A percentile compares a stretch with the other conserved stretches of the same genome.
These are phyloP conservation scores for Cucurbita pepo DNA, from an alignment of 306 rosid species.

Conservation along the genomic window DNA sequence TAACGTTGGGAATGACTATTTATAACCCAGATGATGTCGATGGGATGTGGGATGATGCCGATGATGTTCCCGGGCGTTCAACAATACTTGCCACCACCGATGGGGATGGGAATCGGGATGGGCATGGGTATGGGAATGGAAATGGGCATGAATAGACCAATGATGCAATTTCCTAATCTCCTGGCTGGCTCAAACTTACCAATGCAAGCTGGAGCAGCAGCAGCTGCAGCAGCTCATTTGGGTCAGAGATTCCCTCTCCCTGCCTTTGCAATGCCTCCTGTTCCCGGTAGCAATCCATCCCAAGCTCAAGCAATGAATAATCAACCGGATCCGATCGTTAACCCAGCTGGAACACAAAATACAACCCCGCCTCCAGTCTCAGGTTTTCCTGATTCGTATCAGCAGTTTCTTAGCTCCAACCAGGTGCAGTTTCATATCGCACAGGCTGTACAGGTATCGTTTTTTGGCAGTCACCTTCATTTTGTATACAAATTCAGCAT, in stretches of 20 bases:
- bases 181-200: constrained; percentile 38
- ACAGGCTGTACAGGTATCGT: not conserved
- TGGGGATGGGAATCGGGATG: constrained; percentile 56
- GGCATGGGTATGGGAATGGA: constrained; percentile 82
- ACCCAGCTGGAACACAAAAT: constrained; percentile 20
- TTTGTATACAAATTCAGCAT: not conserved
- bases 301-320: constrained; percentile 29
- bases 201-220: constrained; percentile 23
- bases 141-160: constrained; percentile 64
- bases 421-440: constrained; percentile 31
- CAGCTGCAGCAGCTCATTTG: constrained; percentile 24
- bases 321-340: constrained; percentile 26
- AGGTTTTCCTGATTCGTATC: constrained; percentile 26
- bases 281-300: constrained; percentile 37
- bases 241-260: constrained; percentile 59
- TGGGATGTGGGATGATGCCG: constrained; percentile 84
- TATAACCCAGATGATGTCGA: constrained; percentile 75
- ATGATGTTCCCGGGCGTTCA: constrained; percentile 82
- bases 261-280: constrained; percentile 42
- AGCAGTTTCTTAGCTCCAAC: constrained; percentile 43
- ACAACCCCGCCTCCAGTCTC: constrained; percentile 33
- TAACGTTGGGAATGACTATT: not conserved
- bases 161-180: constrained; percentile 55
- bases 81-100: constrained; percentile 40
- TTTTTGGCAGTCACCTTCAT: not conserved